Conservation (phyloP, 208 protist genomes). For the Novymonas esmeraldas region DNA sequence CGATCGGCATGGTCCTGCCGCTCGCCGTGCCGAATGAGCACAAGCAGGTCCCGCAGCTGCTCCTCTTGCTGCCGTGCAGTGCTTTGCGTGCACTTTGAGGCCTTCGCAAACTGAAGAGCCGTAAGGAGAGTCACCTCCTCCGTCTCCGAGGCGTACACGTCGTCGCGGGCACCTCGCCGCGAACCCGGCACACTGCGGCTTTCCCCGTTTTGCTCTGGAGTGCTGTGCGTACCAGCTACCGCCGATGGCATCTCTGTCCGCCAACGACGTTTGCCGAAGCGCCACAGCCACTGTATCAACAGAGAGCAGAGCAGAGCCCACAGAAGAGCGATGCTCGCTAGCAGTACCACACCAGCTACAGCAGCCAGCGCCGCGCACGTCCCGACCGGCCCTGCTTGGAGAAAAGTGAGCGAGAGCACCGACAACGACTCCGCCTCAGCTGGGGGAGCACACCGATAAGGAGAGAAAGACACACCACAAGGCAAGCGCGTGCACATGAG, state of each 20-base stretch:
- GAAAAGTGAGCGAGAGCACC: background rate
- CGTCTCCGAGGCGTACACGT: background rate
- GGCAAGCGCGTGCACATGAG: no score
- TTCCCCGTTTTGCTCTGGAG: background rate
- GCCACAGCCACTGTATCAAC: background rate
- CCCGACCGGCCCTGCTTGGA: background rate
- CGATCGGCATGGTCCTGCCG: slow-evolving; percentile 80
- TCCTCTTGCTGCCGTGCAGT: slow-evolving; percentile 31
- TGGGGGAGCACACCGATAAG: no score
- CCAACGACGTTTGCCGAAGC: background rate
- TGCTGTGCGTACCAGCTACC: background rate
- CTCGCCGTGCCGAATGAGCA: slow-evolving; percentile 82
- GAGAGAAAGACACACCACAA: no score
- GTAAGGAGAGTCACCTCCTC: slow-evolving; percentile 63
- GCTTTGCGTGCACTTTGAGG: slow-evolving; percentile 45
- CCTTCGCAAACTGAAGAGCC: slow-evolving; percentile 48
- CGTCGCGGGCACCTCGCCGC: background rate
- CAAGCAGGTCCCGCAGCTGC: slow-evolving; percentile 54
- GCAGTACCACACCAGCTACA: background rate
- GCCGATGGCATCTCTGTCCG: slow-evolving; percentile 1
- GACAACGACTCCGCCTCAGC: background rate
- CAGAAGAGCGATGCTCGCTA: background rate
- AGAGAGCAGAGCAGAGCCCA: no score
- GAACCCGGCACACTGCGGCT: background rate
- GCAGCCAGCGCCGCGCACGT: background rate